Evolutionary conservation across 495 filamentous ascomycete species (phyloP), one percentile per base, ranked within the genome.

Genomic region (Amorphotheca resinae): DNA sequence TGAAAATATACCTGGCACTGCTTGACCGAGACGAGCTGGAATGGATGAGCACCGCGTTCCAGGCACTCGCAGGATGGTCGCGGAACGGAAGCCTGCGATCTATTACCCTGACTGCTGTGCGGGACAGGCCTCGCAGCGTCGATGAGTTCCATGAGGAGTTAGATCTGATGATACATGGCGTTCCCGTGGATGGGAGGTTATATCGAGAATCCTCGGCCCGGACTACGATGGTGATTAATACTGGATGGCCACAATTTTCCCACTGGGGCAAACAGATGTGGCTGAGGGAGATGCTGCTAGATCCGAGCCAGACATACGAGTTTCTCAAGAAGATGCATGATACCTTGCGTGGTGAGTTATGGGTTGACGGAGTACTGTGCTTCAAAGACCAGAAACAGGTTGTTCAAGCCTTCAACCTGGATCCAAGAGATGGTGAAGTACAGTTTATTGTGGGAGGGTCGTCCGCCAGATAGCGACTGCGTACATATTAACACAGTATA

Each of bases 1-100:
- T 51, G 25, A 45, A 46, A n/a, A 37, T 55, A 1, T 42, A 22
- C 15, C 33, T 55, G 4, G 52, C 51, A 22, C 33, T 55, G 9
- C 42, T 55, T 8, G 52, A 55, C 41, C 38, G 48, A n/a, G 52
- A 55, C 25, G 52, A 55, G 31, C 37, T 55, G 26, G 48, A 55
- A 28, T 55, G 52, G 52, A 49, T 55, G 20, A 16, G 33, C 0
- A 30, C 33, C 2, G 46, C 48, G 4, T 17, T 51, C 23, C 16
- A 33, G 36, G 36, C 48, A 1, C 38, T 55, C 22, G 18, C 12
- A 20, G 22, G 33, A 11, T 51, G 45, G 38, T 37, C 41, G 22
- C 21, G 16, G 15, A 20, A 9, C 3, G 44, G 47, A 38, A 38
- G 26, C 16, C 23, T 55, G 16, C 20, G 44, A 23, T 46, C 42